These are phyloP conservation scores for Yamadazyma diospyri DNA, from an alignment of 1,139 yeast genomes.

Conservation along the genomic window DNA sequence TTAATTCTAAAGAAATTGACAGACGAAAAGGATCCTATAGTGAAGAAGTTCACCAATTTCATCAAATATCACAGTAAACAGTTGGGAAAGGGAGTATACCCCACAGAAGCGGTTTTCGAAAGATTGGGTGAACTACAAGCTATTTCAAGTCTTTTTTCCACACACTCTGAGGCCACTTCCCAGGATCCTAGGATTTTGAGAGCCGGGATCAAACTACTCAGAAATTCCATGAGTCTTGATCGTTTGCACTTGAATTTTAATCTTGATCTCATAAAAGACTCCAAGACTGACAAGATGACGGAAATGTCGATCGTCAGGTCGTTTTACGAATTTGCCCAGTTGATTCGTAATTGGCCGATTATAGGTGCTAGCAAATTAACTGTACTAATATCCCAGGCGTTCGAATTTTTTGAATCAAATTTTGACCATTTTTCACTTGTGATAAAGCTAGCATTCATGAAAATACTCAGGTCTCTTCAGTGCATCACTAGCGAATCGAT, in stretches of 20 bases:
- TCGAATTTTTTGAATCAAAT: constrained; percentile 3
- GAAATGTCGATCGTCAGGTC: not conserved
- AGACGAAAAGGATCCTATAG: constrained; percentile 3
- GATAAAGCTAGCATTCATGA: constrained; percentile 8
- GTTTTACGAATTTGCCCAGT: not conserved
- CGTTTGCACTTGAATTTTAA: not conserved
- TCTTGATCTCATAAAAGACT: not conserved
- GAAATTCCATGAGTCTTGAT: not conserved
- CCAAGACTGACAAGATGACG: not conserved
- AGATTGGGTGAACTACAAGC: constrained; percentile 3
- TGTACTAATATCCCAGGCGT: not conserved
- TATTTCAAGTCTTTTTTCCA: too few species aligned
- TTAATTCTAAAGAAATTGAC: constrained; percentile 5
- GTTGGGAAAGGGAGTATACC: too few species aligned
- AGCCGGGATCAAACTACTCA: not conserved
- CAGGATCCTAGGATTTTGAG: constrained; percentile 2
- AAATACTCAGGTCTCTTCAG: constrained; percentile 7
- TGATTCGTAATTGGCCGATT: too few species aligned
- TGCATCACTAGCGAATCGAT: too few species aligned
- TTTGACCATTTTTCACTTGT: constrained; percentile 1
- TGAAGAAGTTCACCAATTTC: constrained; percentile 4
- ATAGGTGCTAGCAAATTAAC: not conserved
- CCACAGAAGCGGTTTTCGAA: not conserved
- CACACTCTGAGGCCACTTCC: too few species aligned
- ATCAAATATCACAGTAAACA: constrained; percentile 2